These are phyloP conservation scores for Sophora flavescens DNA, from an alignment of 306 rosid genomes.

Conservation along the genomic window DNA sequence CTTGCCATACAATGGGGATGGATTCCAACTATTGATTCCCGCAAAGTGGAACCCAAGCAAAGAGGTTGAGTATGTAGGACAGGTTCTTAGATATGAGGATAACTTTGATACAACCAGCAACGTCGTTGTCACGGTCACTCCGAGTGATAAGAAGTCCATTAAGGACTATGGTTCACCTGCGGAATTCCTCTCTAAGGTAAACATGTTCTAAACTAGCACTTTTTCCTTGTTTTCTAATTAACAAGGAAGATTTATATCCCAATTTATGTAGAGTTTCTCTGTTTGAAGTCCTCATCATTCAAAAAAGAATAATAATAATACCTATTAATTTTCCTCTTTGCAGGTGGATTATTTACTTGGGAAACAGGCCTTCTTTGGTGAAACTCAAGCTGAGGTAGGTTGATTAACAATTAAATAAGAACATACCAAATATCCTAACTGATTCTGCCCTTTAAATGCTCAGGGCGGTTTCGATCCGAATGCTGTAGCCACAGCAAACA, in stretches of 20 bases:
- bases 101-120: slow-evolving; percentile 81
- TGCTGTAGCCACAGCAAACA: slow-evolving; percentile 85
- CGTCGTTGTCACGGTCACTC: slow-evolving; percentile 68
- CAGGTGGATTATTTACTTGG: slow-evolving; percentile 95
- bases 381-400: slow-evolving; percentile 92
- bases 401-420: background rate
- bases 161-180: slow-evolving; percentile 88
- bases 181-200: slow-evolving; percentile 76
- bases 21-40: slow-evolving; percentile 85
- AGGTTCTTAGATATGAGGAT: slow-evolving; percentile 91
- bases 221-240: background rate
- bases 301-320: background rate
- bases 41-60: slow-evolving; percentile 97
- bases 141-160: slow-evolving; percentile 87
- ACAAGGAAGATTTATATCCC: background rate
- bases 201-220: background rate
- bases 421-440: slow-evolving; percentile 18
- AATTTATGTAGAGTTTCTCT: background rate
- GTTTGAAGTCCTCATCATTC: background rate
- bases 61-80: slow-evolving; percentile 85
- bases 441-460: slow-evolving; percentile 33
- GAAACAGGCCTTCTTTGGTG: slow-evolving; percentile 85
- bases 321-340: slow-evolving; percentile 19
- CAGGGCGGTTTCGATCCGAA: slow-evolving; percentile 95
- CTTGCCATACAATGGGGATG: slow-evolving; percentile 75